Base-by-base conservation (phyloP, 192 early-diverging fungal species). In the Linnemannia hyalina region DNA sequence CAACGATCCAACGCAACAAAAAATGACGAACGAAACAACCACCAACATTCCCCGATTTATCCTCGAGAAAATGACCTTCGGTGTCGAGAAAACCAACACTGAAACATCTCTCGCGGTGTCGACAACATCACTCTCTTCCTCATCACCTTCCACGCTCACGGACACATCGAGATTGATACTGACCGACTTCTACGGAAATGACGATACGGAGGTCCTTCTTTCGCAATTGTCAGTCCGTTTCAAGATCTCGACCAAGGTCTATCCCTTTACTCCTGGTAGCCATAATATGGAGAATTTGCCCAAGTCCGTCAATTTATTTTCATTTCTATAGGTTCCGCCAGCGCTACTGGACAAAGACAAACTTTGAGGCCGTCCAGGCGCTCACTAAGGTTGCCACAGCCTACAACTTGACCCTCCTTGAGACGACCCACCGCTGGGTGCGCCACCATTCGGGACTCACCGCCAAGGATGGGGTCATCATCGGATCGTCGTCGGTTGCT, bases 341-440 rank as follows among this genome's bases (percentile, higher is more conserved):
- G n/a, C n/a, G n/a, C n/a, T n/a, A n/a, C 76, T 91, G 89, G 84
- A 82, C 82, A 9, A 22, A 77, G 22, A 73, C 88, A 46, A 88
- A 88, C 73, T 93, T 93, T 68, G 74, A 88, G 4, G 91, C 90
- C 6, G 77, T 94, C 38, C 88, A 90, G 47, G 65, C 69, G 26
- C 75, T 92, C 57, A 74, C 80, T 22, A 83, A 47, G 68, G 76
- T 55, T 1, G 77, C 74, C 13, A 75, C 55, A 40, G 46, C 68
- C 11, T 32, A 83, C 47, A 70, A 72, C 41, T 46, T 89, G 13
- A 44, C 82, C 0, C 23, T 82, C 22, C 38, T 82, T 22, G 74
- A 85, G 20, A 85, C 83, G 6, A 73, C 88, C 23, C 46, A 80
- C 32, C 83, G 89, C 36, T 90, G 89, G 89, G 81, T 90, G 75